Percentiles rank a stretch among this genome's conserved stretches.
These are phyloP conservation scores for Fusarium fujikuroi DNA, from an alignment of 2,329 filamentous ascomycete species.

Conservation along the genomic window DNA sequence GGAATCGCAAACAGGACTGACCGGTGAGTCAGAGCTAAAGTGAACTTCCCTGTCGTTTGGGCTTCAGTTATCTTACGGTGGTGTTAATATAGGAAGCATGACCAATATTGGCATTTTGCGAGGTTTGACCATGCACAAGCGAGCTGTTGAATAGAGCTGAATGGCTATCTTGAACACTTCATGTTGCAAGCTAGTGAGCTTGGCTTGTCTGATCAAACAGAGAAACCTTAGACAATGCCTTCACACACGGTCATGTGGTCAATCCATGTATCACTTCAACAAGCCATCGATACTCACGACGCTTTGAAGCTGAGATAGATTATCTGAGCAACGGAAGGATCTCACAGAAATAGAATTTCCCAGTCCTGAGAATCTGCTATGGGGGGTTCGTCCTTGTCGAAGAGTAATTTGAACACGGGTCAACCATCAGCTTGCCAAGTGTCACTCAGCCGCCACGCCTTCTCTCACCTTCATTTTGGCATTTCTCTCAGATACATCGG, in stretches of 20 bases:
- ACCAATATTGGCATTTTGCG: neutral
- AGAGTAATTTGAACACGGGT: neutral
- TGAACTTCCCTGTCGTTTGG: neutral
- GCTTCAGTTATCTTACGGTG: neutral
- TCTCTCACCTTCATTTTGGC: neutral
- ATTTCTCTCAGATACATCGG: neutral
- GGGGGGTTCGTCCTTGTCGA: neutral
- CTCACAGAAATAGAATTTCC: neutral
- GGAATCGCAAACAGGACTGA: neutral
- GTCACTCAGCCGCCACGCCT: neutral
- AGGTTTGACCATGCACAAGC: neutral
- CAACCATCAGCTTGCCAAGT: neutral
- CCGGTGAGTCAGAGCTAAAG: neutral
- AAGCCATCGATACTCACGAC: neutral
- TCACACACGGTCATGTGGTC: neutral
- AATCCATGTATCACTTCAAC: neutral
- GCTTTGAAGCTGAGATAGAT: neutral
- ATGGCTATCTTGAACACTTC: rapidly evolving
- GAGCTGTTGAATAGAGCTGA: neutral
- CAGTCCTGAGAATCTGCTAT: neutral
- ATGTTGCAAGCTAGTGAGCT: neutral
- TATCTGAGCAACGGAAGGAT: rapidly evolving
- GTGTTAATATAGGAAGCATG: neutral
- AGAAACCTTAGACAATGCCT: neutral
- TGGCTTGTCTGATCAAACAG: neutral